These are phyloP conservation scores for Taiwanofungus camphoratus DNA, from an alignment of 1,284 basidiomycete species.

Conservation along the genomic window DNA sequence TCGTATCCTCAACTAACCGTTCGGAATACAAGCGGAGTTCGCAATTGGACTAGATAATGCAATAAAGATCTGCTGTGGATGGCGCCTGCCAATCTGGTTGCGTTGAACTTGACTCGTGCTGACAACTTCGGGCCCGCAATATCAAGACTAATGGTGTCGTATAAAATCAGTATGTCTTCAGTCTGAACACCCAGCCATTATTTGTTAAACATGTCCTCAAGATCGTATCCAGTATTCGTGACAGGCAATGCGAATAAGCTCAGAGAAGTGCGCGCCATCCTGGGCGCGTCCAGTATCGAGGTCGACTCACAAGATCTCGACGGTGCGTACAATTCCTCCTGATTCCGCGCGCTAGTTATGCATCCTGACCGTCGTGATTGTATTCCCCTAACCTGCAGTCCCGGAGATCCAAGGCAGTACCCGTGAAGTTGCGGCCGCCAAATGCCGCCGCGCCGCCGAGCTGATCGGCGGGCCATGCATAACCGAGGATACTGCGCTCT, in stretches of 20 bases:
- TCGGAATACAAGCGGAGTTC: not conserved
- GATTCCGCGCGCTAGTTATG: not conserved
- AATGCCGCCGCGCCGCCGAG: conserved; percentile 83
- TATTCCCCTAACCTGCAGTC: conserved; percentile 41
- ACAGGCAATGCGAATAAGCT: conserved; percentile 96
- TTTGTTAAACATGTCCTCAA: not conserved
- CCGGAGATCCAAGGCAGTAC: conserved; percentile 95
- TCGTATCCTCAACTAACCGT: not conserved
- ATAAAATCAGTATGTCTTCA: conserved; percentile 5
- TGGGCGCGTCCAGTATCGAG: conserved; percentile 54
- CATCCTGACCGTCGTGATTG: not conserved
- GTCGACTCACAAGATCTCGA: conserved; percentile 68
- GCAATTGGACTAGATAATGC: no score
- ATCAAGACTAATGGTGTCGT: not conserved
- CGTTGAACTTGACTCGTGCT: no score
- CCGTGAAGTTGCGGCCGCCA: conserved; percentile 84
- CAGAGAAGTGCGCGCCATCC: conserved; percentile 79
- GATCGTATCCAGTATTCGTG: conserved; percentile 68
- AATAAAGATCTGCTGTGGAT: no score
- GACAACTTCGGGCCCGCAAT: no score
- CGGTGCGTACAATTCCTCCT: conserved; percentile 36
- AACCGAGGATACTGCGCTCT: conserved; percentile 95
- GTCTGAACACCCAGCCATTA: not conserved
- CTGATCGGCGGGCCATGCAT: conserved; percentile 84
- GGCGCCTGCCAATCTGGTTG: no score